Conservation (phyloP, 768 basidiomycete genomes). For the Boletus rubropictus region DNA sequence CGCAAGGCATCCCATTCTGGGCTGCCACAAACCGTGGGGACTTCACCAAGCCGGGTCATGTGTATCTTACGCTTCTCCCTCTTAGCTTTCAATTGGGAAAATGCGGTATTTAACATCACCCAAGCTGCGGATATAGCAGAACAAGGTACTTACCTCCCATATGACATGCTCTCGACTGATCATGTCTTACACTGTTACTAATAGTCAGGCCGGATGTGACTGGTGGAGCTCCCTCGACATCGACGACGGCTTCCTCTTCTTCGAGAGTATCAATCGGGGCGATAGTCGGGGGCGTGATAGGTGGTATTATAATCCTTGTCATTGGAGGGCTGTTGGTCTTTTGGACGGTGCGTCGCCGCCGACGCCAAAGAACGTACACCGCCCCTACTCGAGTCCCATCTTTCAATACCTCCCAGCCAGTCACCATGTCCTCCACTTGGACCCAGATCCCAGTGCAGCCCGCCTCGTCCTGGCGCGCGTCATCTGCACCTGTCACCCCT, state of each 20-base stretch:
- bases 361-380: background rate
- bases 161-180: background rate
- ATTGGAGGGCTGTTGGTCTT: conserved; percentile 11
- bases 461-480: background rate
- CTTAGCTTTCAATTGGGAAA: conserved; percentile 17
- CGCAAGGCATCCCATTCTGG: conserved; percentile 22
- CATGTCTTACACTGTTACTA: background rate
- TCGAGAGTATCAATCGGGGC: conserved; percentile 9
- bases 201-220: conserved; percentile 15
- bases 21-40: conserved; percentile 21
- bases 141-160: conserved; percentile 7
- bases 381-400: background rate
- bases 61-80: background rate
- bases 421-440: background rate
- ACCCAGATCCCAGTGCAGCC: background rate
- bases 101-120: conserved; percentile 11
- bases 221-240: conserved; percentile 10
- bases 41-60: background rate
- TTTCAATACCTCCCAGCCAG: background rate
- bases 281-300: conserved; percentile 23
- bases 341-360: conserved; percentile 9
- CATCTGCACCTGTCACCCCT: background rate
- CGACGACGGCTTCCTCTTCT: conserved; percentile 6
- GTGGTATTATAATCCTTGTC: conserved; percentile 10
- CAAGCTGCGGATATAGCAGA: conserved; percentile 6